Evolutionary conservation across 495 filamentous ascomycete species (phyloP).

Genomic region (Astrocystis sublimbata): DNA sequence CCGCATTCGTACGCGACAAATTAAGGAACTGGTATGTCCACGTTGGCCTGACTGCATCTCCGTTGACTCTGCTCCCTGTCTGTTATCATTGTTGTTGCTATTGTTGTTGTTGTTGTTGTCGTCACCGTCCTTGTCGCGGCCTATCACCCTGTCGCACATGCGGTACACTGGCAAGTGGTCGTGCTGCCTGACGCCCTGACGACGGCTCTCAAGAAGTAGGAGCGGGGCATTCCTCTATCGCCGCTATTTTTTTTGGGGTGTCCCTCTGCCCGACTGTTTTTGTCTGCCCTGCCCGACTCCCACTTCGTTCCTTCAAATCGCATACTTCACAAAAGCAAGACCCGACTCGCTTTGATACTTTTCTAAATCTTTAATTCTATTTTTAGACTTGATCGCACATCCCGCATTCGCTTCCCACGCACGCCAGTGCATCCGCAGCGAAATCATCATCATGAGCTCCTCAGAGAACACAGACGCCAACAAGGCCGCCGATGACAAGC

Average conservation of each 20-base stretch:
- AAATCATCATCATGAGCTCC: constrained; percentile 39
- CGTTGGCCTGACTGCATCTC: constrained; percentile 14
- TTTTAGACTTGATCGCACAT: neutral
- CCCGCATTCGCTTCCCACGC: neutral
- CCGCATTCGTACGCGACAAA: neutral
- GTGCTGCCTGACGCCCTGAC: constrained; percentile 8
- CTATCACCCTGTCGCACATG: too few relatives aligned
- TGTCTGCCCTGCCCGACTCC: neutral
- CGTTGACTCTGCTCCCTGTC: neutral
- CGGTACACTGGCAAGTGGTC: too few relatives aligned
- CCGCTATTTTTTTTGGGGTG: neutral
- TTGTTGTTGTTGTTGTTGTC: too few relatives aligned
- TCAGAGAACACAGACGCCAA: constrained; percentile 45
- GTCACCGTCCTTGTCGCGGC: neutral
- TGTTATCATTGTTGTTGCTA: too few relatives aligned
- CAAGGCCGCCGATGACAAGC: constrained; percentile 41
- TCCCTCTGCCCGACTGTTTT: neutral
- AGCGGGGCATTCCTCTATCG: constrained; percentile 7
- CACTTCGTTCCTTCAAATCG: neutral
- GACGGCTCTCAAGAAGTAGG: neutral
- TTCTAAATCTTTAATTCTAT: constrained; percentile 3
- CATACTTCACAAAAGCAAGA: neutral
- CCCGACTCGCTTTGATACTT: neutral
- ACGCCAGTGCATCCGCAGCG: neutral
- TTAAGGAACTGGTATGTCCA: constrained; percentile 16